These are phyloP conservation scores for Lonicera japonica DNA, from an alignment of 129 eudicot genomes.

Conservation along the genomic window DNA sequence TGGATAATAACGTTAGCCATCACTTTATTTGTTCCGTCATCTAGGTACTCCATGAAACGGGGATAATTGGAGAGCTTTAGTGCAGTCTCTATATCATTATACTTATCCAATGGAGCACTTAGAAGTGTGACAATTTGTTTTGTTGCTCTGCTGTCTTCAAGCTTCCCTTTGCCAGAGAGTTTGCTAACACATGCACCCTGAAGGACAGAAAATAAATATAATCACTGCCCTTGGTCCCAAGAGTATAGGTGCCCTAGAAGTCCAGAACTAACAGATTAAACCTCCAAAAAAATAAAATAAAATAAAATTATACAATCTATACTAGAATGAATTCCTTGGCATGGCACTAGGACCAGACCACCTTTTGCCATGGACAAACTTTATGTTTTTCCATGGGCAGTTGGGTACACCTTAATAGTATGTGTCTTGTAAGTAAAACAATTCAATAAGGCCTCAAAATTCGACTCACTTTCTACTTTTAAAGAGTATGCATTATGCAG, in stretches of 20 bases:
- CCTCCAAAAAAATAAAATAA: neutral
- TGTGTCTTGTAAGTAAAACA: too few relatives aligned
- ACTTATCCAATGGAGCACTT: slow-evolving; percentile 97
- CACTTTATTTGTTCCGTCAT: slow-evolving; percentile 71
- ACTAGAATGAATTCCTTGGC: neutral
- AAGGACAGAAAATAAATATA: slow-evolving; percentile 11
- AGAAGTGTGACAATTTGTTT: slow-evolving; percentile 90
- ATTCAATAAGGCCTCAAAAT: too few relatives aligned
- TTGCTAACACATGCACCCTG: slow-evolving; percentile 95
- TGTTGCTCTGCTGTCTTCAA: slow-evolving; percentile 71
- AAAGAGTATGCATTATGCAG: too few relatives aligned
- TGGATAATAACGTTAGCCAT: slow-evolving; percentile 89
- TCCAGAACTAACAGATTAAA: neutral
- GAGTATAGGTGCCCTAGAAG: slow-evolving; percentile 4
- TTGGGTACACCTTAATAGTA: too few relatives aligned
- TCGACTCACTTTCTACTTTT: too few relatives aligned
- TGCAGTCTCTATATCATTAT: slow-evolving; percentile 85
- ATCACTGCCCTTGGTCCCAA: slow-evolving; percentile 7
- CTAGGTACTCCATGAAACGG: slow-evolving; percentile 73
- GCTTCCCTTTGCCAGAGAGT: slow-evolving; percentile 81
- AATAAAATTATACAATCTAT: neutral
- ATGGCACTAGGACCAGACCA: neutral
- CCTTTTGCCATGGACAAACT: too few relatives aligned
- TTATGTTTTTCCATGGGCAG: too few relatives aligned
- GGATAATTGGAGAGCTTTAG: slow-evolving; percentile 93